Conservation (phyloP, 768 basidiomycete species). For the Hemileccinum impolitum region DNA sequence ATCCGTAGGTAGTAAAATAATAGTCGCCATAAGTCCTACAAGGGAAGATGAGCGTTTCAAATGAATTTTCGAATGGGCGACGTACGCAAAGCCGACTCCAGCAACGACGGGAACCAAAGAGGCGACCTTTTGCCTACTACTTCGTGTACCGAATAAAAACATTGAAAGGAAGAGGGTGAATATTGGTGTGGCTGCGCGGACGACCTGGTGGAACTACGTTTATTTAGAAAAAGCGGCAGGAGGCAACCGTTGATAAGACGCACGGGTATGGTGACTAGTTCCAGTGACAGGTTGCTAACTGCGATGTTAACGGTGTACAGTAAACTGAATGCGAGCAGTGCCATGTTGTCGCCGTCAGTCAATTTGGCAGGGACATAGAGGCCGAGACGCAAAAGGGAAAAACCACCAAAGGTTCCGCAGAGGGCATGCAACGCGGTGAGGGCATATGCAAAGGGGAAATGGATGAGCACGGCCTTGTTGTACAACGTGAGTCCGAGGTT, state of each 20-base stretch:
- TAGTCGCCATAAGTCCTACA: constrained; percentile 92
- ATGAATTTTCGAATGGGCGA: not conserved
- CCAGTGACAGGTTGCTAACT: constrained; percentile 87
- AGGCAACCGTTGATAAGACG: constrained; percentile 28
- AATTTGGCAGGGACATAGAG: constrained; percentile 57
- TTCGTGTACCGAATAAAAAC: constrained; percentile 58
- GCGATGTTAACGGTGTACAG: constrained; percentile 94
- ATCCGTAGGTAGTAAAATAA: constrained; percentile 81
- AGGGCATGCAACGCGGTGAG: constrained; percentile 91
- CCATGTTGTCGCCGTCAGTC: constrained; percentile 47
- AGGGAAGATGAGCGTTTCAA: not conserved
- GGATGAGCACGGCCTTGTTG: constrained; percentile 90
- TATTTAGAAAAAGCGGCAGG: not conserved
- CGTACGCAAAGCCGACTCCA: constrained; percentile 88
- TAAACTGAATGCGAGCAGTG: constrained; percentile 78
- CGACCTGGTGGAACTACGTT: constrained; percentile 90
- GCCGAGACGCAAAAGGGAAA: constrained; percentile 54
- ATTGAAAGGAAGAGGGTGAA: constrained; percentile 83
- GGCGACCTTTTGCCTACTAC: constrained; percentile 60
- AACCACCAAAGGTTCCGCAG: constrained; percentile 81
- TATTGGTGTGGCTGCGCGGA: constrained; percentile 88
- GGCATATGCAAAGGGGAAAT: constrained; percentile 95
- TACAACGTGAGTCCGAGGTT: constrained; percentile 92
- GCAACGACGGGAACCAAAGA: constrained; percentile 81
- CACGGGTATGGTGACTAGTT: constrained; percentile 87